Evolutionary conservation across 208 protist genomes (phyloP).

Genomic region (Trypanosoma scelopori): DNA sequence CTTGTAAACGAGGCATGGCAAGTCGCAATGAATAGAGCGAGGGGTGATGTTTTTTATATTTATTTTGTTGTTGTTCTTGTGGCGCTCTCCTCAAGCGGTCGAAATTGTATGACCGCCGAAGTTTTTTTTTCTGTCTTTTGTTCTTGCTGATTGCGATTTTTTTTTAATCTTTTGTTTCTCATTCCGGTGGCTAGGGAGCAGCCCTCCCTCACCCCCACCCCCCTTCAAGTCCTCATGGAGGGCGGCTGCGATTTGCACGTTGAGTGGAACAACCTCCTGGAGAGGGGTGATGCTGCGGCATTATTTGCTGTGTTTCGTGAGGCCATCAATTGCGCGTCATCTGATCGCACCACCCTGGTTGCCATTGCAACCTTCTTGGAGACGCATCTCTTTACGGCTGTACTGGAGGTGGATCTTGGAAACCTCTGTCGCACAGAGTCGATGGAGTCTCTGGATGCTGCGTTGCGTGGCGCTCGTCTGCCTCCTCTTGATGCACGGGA

Average conservation of each 20-base stretch:
- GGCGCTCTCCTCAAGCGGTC: too few relatives aligned
- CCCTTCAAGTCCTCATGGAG: constrained; percentile 8
- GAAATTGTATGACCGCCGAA: too few relatives aligned
- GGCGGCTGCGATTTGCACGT: neutral
- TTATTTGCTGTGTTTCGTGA: constrained; percentile 28
- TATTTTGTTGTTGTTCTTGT: constrained; percentile 5
- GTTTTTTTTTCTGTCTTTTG: constrained; percentile 1
- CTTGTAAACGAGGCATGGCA: constrained; percentile 15
- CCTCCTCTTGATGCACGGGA: constrained; percentile 30
- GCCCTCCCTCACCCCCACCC: too few relatives aligned
- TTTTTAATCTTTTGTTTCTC: constrained; percentile 10
- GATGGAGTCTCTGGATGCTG: neutral
- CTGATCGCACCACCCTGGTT: neutral
- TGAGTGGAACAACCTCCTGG: constrained; percentile 18
- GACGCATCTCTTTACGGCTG: constrained; percentile 13
- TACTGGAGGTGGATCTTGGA: constrained; percentile 16
- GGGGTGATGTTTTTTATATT: neutral
- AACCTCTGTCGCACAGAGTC: neutral
- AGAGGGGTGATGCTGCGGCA: constrained; percentile 12
- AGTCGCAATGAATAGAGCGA: neutral
- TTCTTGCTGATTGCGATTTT: neutral
- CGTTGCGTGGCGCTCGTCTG: neutral
- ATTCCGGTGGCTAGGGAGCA: neutral
- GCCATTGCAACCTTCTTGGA: constrained; percentile 21
- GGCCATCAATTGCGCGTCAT: neutral